Evolutionary conservation across 495 filamentous ascomycete species (phyloP), one percentile per base, ranked within the genome.

Genomic region (Xylaria venustula): DNA sequence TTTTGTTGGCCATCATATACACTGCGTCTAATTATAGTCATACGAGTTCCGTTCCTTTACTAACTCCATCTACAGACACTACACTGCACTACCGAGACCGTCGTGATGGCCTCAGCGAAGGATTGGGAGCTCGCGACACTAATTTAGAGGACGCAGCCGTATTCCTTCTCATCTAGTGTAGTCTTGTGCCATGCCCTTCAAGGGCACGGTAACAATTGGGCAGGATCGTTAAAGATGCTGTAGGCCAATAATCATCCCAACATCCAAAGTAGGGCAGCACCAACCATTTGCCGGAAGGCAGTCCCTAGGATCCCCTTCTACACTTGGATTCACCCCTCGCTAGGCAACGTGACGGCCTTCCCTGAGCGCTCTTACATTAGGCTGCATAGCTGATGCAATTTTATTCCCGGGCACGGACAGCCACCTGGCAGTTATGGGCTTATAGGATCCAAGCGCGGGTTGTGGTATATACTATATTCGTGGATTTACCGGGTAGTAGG

Each of bases 181-280:
- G 37, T 11, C 30, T 34, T 40, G 37, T 40, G 37, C 15, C 14
- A 40, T 15, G 20, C 53, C 40, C 17, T 34, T 25, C 26, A 25
- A 45, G 53, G 40, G 15, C 7, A 55, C 53, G 17, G 53, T 32
- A 32, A 45, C 53, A 30, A 45, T 17, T 19, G 14, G n/a, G 26
- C 14, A 45, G 22, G 53, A 34, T 45, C 53, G 15, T 55, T 17
- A 30, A 11, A 7, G 46, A 3, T 45, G 20, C 32, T 20, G 23
- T 15, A 23, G 53, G 53, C 53, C 53, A 55, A 44, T 55, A 34
- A 54, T 19, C 37, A 40, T 40, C 37, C 30, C 37, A 40, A 41
- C 23, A 20, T 30, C 15, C 17, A 17, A 32, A 8, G 26, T 32
- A 54, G 37, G 12, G n/a, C 19, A 30, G n/a, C 48, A 20, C 32